Conservation (phyloP, 2,329 filamentous ascomycete species). For the Ascochyta rabiei region DNA sequence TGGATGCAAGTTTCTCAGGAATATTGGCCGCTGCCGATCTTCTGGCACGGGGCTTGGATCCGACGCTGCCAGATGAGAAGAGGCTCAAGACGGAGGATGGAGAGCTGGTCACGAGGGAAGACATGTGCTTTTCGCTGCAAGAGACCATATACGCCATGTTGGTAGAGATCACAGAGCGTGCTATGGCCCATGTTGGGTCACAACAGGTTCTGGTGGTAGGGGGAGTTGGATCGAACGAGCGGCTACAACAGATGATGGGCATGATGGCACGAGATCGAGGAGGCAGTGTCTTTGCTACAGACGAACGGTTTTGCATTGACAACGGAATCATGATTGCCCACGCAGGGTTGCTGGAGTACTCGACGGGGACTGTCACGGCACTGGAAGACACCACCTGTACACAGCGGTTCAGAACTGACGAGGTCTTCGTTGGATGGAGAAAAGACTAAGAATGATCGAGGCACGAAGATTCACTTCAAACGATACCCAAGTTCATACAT, state of each 20-base stretch:
- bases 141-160: slow-evolving; percentile 97
- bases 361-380: slow-evolving; percentile 77
- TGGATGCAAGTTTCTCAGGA: slow-evolving; percentile 96
- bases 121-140: slow-evolving; percentile 92
- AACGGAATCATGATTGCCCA: slow-evolving; percentile 99
- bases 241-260: slow-evolving; percentile 98
- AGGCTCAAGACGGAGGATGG: slow-evolving; percentile 54
- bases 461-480: slow-evolving; percentile 4
- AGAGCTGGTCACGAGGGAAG: slow-evolving; percentile 73
- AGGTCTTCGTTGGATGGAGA: slow-evolving; percentile 58
- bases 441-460: slow-evolving; percentile 45
- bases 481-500: slow-evolving; percentile 14
- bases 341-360: slow-evolving; percentile 84
- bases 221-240: slow-evolving; percentile 92
- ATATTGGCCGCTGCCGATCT: slow-evolving; percentile 85
- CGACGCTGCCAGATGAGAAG: slow-evolving; percentile 47
- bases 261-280: slow-evolving; percentile 88
- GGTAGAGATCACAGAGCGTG: slow-evolving; percentile 96
- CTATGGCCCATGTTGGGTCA: slow-evolving; percentile 96
- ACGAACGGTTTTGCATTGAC: slow-evolving; percentile 98
- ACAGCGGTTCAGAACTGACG: slow-evolving; percentile 58
- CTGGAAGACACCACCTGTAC: slow-evolving; percentile 78
- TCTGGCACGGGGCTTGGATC: slow-evolving; percentile 70
- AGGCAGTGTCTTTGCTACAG: slow-evolving; percentile 90
- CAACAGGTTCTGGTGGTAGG: slow-evolving; percentile 92